Evolutionary conservation across 257 asterid species (phyloP), one percentile per base, ranked within the genome.

Genomic region (Penstemon eatonii): DNA sequence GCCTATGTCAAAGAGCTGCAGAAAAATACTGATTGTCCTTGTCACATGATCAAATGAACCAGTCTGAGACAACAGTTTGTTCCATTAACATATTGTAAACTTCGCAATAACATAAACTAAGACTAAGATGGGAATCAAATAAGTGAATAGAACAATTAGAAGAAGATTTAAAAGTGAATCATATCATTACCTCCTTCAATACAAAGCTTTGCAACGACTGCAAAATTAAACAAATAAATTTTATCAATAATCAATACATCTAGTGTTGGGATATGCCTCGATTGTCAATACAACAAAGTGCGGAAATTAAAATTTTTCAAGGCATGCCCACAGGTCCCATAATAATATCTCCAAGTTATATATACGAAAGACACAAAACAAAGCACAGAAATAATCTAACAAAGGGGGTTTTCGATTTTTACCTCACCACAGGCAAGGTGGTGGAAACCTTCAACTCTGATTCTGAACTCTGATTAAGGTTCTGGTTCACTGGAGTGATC

Each of bases 161-260:
- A 42, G 45, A 33, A 76, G 66, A 49, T 38, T 63, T 69, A 59
- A 57, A 43, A 52, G 52, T 15, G 41, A 54, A 58, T 33, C 68
- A 49, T 7, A 63, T 49, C 25, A 52, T 73, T 87, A 94, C 99
- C 96, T 94, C 95, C 82, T 89, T 94, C 90, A 94, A 91, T 73
- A 91, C 88, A 45, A 94, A 95, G 74, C 97, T 94, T 76, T 91
- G 99, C 82, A 94, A 83, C 63, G 96, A 91, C 99, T 94, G 97
- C 96, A 81, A 60, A 72, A 71, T 12, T 43, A 74, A 69, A 69
- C n/a, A 59, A 69, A 49, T 50, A 65, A 58, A 72, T 50, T 10
- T 65, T 36, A 65, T 71, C 72, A 71, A 58, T 37, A 69, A 71
- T 69, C 69, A 65, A 81, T 70, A 46, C 13, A 62, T 12, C 66